A percentile compares a stretch with the other conserved stretches of the same genome.
Evolutionary conservation across 2,329 filamentous ascomycete species (phyloP).

Genomic region (Didymella exigua): DNA sequence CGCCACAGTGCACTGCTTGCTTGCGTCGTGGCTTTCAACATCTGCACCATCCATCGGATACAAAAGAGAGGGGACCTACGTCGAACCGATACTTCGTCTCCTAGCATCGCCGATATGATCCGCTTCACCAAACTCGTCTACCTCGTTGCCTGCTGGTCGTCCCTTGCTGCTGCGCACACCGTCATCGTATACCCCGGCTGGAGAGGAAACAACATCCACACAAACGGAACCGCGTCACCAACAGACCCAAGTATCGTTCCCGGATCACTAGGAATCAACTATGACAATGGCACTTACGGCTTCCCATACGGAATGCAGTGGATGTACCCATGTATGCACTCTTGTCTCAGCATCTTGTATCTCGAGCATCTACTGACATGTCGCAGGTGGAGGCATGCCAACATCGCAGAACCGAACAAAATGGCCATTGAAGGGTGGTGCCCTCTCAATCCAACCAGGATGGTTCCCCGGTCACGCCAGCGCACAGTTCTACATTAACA

Average conservation of each 20-base stretch:
- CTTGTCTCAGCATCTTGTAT: not conserved
- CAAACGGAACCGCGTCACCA: slow-evolving; percentile 66
- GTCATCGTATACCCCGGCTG: slow-evolving; percentile 86
- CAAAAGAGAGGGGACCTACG: slow-evolving; percentile 9
- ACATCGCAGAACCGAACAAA: slow-evolving; percentile 82
- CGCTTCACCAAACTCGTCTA: slow-evolving; percentile 41
- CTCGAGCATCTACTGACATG: slow-evolving; percentile 15
- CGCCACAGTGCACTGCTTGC: slow-evolving; percentile 35
- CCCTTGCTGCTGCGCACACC: slow-evolving; percentile 69
- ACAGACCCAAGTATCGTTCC: slow-evolving; percentile 44
- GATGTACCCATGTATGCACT: slow-evolving; percentile 84
- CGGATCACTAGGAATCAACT: slow-evolving; percentile 54
- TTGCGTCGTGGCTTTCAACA: slow-evolving; percentile 17
- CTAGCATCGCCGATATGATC: slow-evolving; percentile 36
- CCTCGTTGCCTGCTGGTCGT: slow-evolving; percentile 43
- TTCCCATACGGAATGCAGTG: slow-evolving; percentile 94
- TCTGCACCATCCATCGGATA: slow-evolving; percentile 8
- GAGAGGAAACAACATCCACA: slow-evolving; percentile 83
- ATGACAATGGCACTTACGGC: slow-evolving; percentile 51
- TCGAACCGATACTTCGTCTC: not conserved
- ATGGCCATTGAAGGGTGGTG: slow-evolving; percentile 88
- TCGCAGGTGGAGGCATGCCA: slow-evolving; percentile 79
- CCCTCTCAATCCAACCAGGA: slow-evolving; percentile 87
- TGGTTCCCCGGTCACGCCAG: slow-evolving; percentile 91
- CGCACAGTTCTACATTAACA: slow-evolving; percentile 87